Conservation (phyloP, 2,329 filamentous ascomycete genomes). For the Fonsecaea monophora region DNA sequence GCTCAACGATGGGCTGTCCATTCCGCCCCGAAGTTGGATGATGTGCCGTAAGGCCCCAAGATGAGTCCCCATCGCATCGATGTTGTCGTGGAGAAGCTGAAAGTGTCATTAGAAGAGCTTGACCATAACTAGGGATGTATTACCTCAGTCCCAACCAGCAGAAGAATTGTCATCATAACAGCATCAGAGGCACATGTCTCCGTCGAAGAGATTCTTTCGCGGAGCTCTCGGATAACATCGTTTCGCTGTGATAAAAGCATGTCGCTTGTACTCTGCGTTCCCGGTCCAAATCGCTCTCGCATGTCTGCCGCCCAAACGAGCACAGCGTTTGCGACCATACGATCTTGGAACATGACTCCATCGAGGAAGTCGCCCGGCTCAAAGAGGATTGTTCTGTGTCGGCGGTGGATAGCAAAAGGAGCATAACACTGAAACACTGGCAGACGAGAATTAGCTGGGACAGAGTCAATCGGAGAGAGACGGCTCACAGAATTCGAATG, state of each 20-base stretch:
- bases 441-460: background rate
- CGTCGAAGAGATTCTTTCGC: conserved; percentile 16
- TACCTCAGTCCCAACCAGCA: conserved; percentile 19
- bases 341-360: conserved; percentile 12
- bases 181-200: conserved; percentile 15
- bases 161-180: conserved; percentile 20
- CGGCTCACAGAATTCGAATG: conserved; percentile 19
- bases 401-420: conserved; percentile 20
- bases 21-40: conserved; percentile 16
- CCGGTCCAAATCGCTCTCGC: conserved; percentile 5
- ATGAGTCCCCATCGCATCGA: conserved; percentile 18
- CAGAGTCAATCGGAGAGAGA: background rate
- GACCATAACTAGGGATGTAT: background rate
- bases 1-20: conserved; percentile 5
- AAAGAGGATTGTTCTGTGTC: conserved; percentile 9
- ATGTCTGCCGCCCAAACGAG: conserved; percentile 19
- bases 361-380: conserved; percentile 16
- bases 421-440: conserved; percentile 15
- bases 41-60: conserved; percentile 20
- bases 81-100: conserved; percentile 22
- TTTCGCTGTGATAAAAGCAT: conserved; percentile 15
- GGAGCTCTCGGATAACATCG: conserved; percentile 21
- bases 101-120: background rate
- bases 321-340: conserved; percentile 17
- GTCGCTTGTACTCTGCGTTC: background rate